A percentile compares a stretch with the other conserved stretches of the same genome.
These are phyloP conservation scores for Aspergillus pseudonomiae DNA, from an alignment of 2,329 filamentous ascomycete species.

Conservation along the genomic window DNA sequence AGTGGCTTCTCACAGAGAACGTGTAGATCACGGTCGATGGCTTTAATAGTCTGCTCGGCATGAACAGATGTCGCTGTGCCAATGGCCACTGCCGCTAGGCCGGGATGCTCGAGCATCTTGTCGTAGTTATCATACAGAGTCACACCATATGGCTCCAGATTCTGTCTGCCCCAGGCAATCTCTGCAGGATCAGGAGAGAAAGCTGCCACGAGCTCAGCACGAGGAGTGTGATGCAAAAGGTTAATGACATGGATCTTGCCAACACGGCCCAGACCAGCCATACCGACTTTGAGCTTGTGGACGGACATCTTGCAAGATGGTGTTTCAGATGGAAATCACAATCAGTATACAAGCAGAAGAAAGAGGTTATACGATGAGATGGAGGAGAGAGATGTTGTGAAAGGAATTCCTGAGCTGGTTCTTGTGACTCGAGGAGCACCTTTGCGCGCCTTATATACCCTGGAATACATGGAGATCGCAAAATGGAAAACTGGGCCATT, in stretches of 20 bases:
- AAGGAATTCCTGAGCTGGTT: background rate
- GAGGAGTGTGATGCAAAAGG: conserved; percentile 48
- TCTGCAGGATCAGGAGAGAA: conserved; percentile 49
- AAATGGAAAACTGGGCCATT: background rate
- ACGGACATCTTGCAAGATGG: conserved; percentile 21
- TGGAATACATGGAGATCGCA: background rate
- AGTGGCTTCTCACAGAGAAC: conserved; percentile 58
- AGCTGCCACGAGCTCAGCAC: conserved; percentile 52
- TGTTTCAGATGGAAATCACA: background rate
- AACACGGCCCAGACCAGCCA: conserved; percentile 53
- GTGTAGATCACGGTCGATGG: conserved; percentile 56
- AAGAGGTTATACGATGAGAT: background rate
- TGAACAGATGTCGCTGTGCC: conserved; percentile 58
- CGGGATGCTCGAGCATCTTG: conserved; percentile 57
- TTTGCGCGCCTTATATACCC: background rate
- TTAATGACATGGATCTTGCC: conserved; percentile 52
- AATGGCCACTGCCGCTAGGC: conserved; percentile 58
- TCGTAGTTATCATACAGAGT: conserved; percentile 56
- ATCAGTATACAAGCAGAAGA: background rate
- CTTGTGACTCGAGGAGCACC: background rate
- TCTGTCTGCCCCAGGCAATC: conserved; percentile 51
- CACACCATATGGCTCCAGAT: conserved; percentile 55
- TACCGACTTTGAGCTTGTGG: conserved; percentile 46
- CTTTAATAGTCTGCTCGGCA: conserved; percentile 58
- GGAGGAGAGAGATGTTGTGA: background rate